phyloP scores from a whole-genome alignment of 2,329 filamentous ascomycete species.

The Endoconidiophora laricicola region DNA sequence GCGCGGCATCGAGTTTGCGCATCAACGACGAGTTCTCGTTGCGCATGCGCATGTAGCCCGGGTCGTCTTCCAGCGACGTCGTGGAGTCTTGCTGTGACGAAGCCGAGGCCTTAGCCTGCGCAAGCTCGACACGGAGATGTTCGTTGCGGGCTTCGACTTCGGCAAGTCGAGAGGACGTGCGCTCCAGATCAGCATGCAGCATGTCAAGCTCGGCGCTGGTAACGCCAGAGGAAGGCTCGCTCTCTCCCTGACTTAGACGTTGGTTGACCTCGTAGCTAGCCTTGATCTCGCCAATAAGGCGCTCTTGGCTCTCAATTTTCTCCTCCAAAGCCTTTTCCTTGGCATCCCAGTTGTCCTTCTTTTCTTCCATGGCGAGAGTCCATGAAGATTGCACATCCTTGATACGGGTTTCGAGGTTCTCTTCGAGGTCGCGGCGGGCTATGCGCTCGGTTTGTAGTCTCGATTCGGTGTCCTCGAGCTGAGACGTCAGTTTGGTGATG shows the following conservation, averaged over 20 bases:
- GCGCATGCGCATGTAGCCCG: constrained; percentile 68
- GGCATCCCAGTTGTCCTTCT: constrained; percentile 88
- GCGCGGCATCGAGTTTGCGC: constrained; percentile 67
- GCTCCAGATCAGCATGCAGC: constrained; percentile 77
- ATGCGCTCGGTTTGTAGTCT: constrained; percentile 63
- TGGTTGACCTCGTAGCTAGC: constrained; percentile 95
- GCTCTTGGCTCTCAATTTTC: constrained; percentile 86
- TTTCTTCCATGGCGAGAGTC: constrained; percentile 79
- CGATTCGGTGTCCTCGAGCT: constrained; percentile 69
- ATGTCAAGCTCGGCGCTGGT: constrained; percentile 87
- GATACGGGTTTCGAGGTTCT: constrained; percentile 58
- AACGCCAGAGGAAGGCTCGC: constrained; percentile 41
- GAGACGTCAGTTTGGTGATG: constrained; percentile 55
- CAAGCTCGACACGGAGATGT: constrained; percentile 76
- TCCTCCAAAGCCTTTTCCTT: constrained; percentile 86
- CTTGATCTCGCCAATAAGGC: constrained; percentile 83
- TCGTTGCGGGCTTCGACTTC: constrained; percentile 92
- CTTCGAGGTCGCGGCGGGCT: constrained; percentile 58
- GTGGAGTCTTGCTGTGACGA: constrained; percentile 43
- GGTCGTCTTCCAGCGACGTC: constrained; percentile 67
- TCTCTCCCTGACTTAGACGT: constrained; percentile 57
- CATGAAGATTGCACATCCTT: constrained; percentile 85
- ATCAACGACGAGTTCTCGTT: constrained; percentile 88
- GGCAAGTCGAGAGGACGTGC: constrained; percentile 69
- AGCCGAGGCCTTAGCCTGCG: constrained; percentile 56